These are phyloP conservation scores for Lepidopterella palustris DNA, from an alignment of 495 filamentous ascomycete species.

Conservation along the genomic window DNA sequence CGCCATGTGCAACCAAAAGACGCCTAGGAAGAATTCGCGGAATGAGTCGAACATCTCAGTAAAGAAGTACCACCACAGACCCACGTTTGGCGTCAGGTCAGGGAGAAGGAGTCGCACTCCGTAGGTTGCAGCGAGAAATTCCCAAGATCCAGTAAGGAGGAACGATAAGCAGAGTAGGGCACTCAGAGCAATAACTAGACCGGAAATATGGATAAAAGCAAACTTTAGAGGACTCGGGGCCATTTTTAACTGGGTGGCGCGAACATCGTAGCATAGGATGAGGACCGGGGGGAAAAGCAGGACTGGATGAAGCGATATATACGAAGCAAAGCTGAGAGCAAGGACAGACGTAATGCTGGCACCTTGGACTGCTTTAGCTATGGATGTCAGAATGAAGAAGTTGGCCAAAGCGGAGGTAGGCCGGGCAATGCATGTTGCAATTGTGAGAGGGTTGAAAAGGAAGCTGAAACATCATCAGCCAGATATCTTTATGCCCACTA, in stretches of 20 bases:
- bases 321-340: constrained; percentile 76
- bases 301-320: constrained; percentile 85
- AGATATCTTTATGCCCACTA: neutral
- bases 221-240: constrained; percentile 40
- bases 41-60: constrained; percentile 99
- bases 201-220: constrained; percentile 43
- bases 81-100: constrained; percentile 90
- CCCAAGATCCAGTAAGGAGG: constrained; percentile 68
- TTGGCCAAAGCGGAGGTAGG: constrained; percentile 89
- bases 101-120: constrained; percentile 85
- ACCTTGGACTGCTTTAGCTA: constrained; percentile 74
- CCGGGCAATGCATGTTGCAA: constrained; percentile 86
- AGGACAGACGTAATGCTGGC: constrained; percentile 72
- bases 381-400: constrained; percentile 74
- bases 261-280: constrained; percentile 69
- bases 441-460: constrained; percentile 91
- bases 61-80: constrained; percentile 99
- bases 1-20: constrained; percentile 93
- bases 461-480: constrained; percentile 50
- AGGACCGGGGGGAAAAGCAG: constrained; percentile 77
- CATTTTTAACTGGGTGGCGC: constrained; percentile 7
- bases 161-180: constrained; percentile 63
- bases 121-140: constrained; percentile 84
- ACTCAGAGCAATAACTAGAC: constrained; percentile 38
- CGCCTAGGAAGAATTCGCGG: constrained; percentile 90